phyloP scores from a whole-genome alignment of 1,139 yeast species.

The Candida freyschussii region DNA sequence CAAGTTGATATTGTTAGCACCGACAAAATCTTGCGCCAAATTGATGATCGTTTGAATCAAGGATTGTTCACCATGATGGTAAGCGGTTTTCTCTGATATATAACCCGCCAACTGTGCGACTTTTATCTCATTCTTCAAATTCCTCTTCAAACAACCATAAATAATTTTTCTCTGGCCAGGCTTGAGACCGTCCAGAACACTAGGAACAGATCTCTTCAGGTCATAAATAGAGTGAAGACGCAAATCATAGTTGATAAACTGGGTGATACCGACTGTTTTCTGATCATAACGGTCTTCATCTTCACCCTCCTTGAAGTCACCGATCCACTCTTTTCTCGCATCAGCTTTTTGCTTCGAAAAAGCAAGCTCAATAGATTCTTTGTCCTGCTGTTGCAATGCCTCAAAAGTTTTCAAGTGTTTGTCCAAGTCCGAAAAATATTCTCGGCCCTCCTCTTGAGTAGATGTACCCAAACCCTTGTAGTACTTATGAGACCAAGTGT shows the following conservation, averaged over 20 bases:
- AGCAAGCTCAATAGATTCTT: slow-evolving; percentile 81
- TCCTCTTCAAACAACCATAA: slow-evolving; percentile 83
- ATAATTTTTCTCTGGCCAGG: slow-evolving; percentile 97
- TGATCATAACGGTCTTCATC: slow-evolving; percentile 36
- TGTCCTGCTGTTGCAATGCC: slow-evolving; percentile 76
- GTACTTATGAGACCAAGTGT: slow-evolving; percentile 91
- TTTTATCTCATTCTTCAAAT: slow-evolving; percentile 71
- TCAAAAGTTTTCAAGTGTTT: slow-evolving; percentile 84
- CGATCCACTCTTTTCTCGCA: slow-evolving; percentile 97
- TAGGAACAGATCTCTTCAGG: slow-evolving; percentile 91
- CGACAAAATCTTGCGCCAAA: slow-evolving; percentile 91
- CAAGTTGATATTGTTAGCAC: slow-evolving; percentile 82
- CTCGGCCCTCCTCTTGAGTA: slow-evolving; percentile 70
- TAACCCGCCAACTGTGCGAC: slow-evolving; percentile 92
- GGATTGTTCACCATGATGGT: slow-evolving; percentile 94
- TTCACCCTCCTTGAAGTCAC: slow-evolving; percentile 87
- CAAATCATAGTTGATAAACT: slow-evolving; percentile 91
- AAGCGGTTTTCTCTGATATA: slow-evolving; percentile 84
- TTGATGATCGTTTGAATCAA: slow-evolving; percentile 87
- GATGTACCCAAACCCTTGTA: slow-evolving; percentile 99
- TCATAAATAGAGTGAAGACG: slow-evolving; percentile 96
- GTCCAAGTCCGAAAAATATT: slow-evolving; percentile 82
- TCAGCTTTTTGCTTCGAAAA: slow-evolving; percentile 95
- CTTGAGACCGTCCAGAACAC: slow-evolving; percentile 90
- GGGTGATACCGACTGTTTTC: slow-evolving; percentile 71